Percentiles rank a stretch among this genome's conserved stretches.
These are phyloP conservation scores for Solanum medicagineum DNA, from an alignment of 257 asterid genomes.

Conservation along the genomic window DNA sequence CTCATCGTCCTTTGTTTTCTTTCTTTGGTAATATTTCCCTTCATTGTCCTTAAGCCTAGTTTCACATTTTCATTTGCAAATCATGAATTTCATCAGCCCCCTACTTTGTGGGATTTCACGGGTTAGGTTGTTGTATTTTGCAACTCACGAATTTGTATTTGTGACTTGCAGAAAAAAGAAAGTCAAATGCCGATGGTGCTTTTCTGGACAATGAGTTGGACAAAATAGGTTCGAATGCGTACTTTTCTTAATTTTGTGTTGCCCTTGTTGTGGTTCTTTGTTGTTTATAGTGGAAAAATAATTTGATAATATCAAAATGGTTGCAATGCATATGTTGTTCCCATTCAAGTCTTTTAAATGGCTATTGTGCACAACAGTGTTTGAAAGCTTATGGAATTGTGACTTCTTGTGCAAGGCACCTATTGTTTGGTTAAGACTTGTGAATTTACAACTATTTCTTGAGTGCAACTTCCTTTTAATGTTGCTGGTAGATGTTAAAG, in stretches of 20 bases:
- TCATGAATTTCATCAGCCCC: not conserved
- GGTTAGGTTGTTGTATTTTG: not conserved
- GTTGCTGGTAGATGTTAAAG: not conserved
- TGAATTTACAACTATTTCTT: not conserved
- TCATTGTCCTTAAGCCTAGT: not conserved
- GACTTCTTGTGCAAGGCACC: not conserved
- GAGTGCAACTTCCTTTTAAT: not conserved
- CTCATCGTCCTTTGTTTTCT: conserved; percentile 5
- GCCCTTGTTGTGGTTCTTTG: not conserved
- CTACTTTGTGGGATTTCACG: too few relatives aligned
- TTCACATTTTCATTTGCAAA: not conserved
- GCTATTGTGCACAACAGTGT: not conserved
- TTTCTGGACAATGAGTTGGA: not conserved
- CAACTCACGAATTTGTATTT: not conserved
- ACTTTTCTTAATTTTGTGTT: not conserved
- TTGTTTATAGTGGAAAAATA: not conserved
- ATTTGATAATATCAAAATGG: not conserved
- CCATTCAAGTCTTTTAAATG: not conserved
- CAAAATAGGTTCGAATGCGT: not conserved
- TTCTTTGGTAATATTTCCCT: not conserved
- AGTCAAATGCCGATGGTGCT: not conserved
- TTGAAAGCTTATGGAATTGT: not conserved
- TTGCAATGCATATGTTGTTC: not conserved
- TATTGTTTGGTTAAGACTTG: not conserved
- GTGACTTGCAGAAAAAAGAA: not conserved